phyloP scores from a whole-genome alignment of 2,329 filamentous ascomycete genomes.

The Alternaria triticimaculans region DNA sequence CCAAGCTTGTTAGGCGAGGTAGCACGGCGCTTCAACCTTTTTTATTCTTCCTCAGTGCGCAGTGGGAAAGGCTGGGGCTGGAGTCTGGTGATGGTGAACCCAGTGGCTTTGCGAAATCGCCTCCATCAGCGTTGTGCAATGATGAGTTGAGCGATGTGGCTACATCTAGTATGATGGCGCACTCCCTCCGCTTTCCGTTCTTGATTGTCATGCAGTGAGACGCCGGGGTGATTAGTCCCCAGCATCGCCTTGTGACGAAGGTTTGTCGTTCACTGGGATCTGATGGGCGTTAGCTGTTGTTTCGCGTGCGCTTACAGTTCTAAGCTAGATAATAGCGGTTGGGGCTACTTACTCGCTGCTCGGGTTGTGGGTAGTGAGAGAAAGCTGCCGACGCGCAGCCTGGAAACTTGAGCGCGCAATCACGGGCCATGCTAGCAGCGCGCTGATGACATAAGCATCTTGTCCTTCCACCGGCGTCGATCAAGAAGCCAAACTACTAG shows the following conservation, averaged over 20 bases:
- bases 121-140: slow-evolving; percentile 25
- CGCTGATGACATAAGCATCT: slow-evolving; percentile 17
- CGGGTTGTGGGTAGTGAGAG: slow-evolving; percentile 32
- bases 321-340: background rate
- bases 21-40: slow-evolving; percentile 41
- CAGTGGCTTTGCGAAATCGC: slow-evolving; percentile 21
- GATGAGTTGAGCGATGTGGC: slow-evolving; percentile 19
- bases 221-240: slow-evolving; percentile 31
- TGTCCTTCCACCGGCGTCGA: background rate
- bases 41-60: slow-evolving; percentile 44
- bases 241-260: slow-evolving; percentile 29
- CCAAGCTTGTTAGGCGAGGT: slow-evolving; percentile 18
- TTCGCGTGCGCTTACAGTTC: background rate
- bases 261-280: slow-evolving; percentile 41
- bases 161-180: slow-evolving; percentile 33
- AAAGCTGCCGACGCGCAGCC: slow-evolving; percentile 18
- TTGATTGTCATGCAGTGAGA: slow-evolving; percentile 36
- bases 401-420: slow-evolving; percentile 23
- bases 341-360: slow-evolving; percentile 34
- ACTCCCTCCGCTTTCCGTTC: slow-evolving; percentile 48
- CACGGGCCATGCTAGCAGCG: slow-evolving; percentile 20
- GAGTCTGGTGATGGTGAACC: slow-evolving; percentile 19
- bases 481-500: background rate
- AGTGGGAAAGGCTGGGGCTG: slow-evolving; percentile 30
- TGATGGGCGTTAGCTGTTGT: slow-evolving; percentile 15